Conservation (phyloP, 1,139 yeast species). For the Kodamaea ohmeri region DNA sequence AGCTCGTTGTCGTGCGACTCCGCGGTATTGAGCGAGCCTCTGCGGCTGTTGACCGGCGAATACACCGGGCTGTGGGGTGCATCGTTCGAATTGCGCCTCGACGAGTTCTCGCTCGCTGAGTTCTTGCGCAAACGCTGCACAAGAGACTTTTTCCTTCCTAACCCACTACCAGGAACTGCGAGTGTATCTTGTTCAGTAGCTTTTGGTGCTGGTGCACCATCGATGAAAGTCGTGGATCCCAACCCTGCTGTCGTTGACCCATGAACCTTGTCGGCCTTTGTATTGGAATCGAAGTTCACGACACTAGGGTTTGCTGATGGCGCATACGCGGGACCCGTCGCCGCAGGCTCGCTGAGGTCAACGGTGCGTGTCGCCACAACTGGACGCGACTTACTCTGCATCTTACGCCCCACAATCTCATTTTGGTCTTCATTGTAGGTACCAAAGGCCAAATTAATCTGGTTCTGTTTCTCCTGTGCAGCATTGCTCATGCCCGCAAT, state of each 20-base stretch:
- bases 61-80: slow-evolving; percentile 13
- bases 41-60: slow-evolving; percentile 19
- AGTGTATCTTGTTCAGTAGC: slow-evolving; percentile 24
- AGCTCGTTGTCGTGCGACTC: slow-evolving; percentile 14
- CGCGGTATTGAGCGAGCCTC: slow-evolving; percentile 21
- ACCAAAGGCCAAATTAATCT: slow-evolving; percentile 64
- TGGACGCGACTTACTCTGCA: slow-evolving; percentile 18
- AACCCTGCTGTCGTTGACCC: slow-evolving; percentile 84
- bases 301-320: slow-evolving; percentile 31
- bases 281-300: slow-evolving; percentile 66
- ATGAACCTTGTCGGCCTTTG: slow-evolving; percentile 70
- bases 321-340: slow-evolving; percentile 2
- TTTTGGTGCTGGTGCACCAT: slow-evolving; percentile 92
- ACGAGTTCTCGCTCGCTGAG: slow-evolving; percentile 33
- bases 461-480: slow-evolving; percentile 49
- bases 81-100: slow-evolving; percentile 39
- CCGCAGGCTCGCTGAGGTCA: slow-evolving; percentile 5
- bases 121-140: slow-evolving; percentile 61
- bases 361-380: slow-evolving; percentile 14
- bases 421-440: slow-evolving; percentile 38
- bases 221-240: slow-evolving; percentile 88
- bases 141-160: slow-evolving; percentile 72
- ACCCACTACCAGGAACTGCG: slow-evolving; percentile 34
- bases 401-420: slow-evolving; percentile 35
- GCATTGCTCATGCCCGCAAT: slow-evolving; percentile 58